phyloP scores from a whole-genome alignment of 768 basidiomycete genomes.

The Tricholoma bakamatsutake region DNA sequence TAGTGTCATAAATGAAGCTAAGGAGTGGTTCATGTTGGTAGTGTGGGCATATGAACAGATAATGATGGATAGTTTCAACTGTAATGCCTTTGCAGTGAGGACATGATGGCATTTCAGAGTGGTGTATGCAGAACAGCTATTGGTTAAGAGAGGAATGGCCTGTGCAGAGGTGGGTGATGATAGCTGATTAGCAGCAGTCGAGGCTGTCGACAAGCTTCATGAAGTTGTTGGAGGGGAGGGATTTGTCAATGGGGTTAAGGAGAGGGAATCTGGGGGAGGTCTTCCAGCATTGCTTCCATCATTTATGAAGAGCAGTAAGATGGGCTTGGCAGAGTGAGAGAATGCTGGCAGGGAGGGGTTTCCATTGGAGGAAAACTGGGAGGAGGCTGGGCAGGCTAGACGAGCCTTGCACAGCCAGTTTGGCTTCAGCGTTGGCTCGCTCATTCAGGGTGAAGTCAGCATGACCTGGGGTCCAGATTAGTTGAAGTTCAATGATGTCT shows the following conservation, averaged over 20 bases:
- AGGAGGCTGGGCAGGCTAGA: slow-evolving; percentile 1
- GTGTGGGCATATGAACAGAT: no score
- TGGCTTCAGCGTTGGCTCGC: slow-evolving; percentile 5
- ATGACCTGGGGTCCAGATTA: slow-evolving; percentile 8
- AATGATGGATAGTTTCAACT: no score
- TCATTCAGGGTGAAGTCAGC: slow-evolving; percentile 7
- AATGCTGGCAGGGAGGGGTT: slow-evolving; percentile 11
- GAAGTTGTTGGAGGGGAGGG: slow-evolving; percentile 9
- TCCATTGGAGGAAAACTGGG: not conserved
- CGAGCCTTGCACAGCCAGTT: not conserved
- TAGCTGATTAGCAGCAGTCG: no score
- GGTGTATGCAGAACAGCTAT: no score
- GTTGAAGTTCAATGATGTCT: not conserved
- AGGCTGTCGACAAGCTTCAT: no score
- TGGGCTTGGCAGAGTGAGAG: slow-evolving; percentile 9
- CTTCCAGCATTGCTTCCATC: slow-evolving; percentile 8
- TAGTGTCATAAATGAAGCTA: no score
- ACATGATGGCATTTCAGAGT: no score
- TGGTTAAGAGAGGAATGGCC: no score
- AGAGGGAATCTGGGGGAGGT: slow-evolving; percentile 1
- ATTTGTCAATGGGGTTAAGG: slow-evolving; percentile 2
- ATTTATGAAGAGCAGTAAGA: not conserved
- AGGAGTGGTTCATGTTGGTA: no score
- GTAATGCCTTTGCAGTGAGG: no score
- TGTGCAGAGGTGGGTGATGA: no score